Conservation (phyloP, 345 rosid species). For the Eucalyptus marginata region DNA sequence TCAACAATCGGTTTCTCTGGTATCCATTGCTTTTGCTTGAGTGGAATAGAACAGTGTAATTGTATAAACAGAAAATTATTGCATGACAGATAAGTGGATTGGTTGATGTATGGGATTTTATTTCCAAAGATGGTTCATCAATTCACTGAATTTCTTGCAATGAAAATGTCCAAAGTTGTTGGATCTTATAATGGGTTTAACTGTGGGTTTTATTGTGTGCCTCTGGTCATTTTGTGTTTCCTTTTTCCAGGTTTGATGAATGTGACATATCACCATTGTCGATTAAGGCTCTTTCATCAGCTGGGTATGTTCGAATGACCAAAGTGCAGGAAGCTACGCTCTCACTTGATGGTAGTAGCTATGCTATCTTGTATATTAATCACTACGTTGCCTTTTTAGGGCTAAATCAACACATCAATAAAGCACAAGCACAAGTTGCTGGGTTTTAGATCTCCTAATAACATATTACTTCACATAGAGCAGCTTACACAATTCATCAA, state of each 20-base stretch:
- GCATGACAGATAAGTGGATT: not conserved
- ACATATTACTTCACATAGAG: not conserved
- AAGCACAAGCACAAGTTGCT: not conserved
- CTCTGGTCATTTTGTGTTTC: not conserved
- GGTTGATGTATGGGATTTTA: not conserved
- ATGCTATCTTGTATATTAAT: not conserved
- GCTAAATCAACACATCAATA: not conserved
- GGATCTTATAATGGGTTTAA: not conserved
- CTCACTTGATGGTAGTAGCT: conserved; percentile 51
- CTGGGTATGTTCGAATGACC: conserved; percentile 86
- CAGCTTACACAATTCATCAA: not conserved
- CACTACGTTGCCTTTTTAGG: not conserved
- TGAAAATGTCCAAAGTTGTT: not conserved
- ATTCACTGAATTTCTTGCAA: not conserved
- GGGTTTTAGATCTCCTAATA: not conserved
- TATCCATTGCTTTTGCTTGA: not conserved
- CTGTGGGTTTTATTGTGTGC: not conserved
- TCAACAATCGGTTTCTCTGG: not conserved
- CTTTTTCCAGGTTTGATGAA: conserved; percentile 62
- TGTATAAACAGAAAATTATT: not conserved
- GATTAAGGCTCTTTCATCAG: conserved; percentile 55
- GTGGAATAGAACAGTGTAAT: not conserved
- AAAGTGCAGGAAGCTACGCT: conserved; percentile 81
- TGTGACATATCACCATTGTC: conserved; percentile 74
- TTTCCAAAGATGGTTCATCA: not conserved